These are phyloP conservation scores for Penicillium crustosum DNA, from an alignment of 2,329 filamentous ascomycete genomes.

Conservation along the genomic window DNA sequence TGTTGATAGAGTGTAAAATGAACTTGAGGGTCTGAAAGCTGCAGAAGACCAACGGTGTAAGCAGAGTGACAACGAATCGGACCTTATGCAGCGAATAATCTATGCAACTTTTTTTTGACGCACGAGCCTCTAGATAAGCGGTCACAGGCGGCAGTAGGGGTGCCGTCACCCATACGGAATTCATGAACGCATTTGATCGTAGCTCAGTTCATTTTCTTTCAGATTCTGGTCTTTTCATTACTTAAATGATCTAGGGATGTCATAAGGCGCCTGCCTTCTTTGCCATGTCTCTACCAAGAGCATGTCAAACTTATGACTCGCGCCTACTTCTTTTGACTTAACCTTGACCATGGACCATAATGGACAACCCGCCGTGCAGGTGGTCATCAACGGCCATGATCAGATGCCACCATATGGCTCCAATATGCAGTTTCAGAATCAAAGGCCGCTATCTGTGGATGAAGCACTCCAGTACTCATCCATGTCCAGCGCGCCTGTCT, in stretches of 20 bases:
- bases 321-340: constrained; percentile 25
- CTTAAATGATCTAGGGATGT: constrained; percentile 21
- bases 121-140: constrained; percentile 24
- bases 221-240: background rate
- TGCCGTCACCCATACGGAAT: constrained; percentile 15
- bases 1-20: constrained; percentile 38
- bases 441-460: constrained; percentile 45
- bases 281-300: constrained; percentile 37
- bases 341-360: constrained; percentile 41
- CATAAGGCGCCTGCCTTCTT: constrained; percentile 15
- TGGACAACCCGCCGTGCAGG: constrained; percentile 42
- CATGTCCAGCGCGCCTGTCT: constrained; percentile 51
- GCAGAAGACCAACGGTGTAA: background rate
- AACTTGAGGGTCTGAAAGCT: background rate
- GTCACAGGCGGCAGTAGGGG: constrained; percentile 20
- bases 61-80: constrained; percentile 1
- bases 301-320: constrained; percentile 29
- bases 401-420: constrained; percentile 27
- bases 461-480: constrained; percentile 52
- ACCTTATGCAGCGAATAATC: background rate
- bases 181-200: constrained; percentile 21
- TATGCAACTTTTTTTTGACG: constrained; percentile 24
- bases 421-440: constrained; percentile 31
- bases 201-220: constrained; percentile 12
- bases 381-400: constrained; percentile 42